Conservation (phyloP, 495 filamentous ascomycete genomes). For the Filosporella fistucella region DNA sequence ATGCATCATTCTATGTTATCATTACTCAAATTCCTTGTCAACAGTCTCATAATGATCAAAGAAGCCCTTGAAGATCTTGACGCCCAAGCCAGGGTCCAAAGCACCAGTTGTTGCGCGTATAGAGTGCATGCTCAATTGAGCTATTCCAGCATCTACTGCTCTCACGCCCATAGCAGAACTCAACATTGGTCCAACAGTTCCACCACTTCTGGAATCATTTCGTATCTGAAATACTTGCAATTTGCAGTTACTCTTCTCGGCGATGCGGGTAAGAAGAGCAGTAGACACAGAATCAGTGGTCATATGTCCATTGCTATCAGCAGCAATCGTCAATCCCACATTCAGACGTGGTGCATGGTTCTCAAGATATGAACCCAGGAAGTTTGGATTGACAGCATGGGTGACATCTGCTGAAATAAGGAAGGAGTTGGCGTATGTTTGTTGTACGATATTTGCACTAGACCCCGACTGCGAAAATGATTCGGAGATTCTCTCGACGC, state of each 20-base stretch:
- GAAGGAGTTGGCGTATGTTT: conserved; percentile 90
- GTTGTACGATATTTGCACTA: conserved; percentile 65
- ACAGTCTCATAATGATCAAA: conserved; percentile 85
- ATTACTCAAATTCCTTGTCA: conserved; percentile 72
- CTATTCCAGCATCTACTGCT: conserved; percentile 84
- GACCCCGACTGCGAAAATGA: conserved; percentile 49
- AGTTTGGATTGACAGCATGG: conserved; percentile 95
- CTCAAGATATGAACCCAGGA: conserved; percentile 71
- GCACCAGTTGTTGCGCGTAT: conserved; percentile 88
- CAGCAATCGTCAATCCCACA: conserved; percentile 75
- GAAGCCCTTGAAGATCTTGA: conserved; percentile 85
- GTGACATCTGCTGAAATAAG: conserved; percentile 89
- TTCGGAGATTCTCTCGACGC: conserved; percentile 77
- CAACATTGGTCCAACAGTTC: conserved; percentile 94
- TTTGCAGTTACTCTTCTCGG: conserved; percentile 59
- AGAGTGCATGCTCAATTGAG: conserved; percentile 91
- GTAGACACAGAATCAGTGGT: conserved; percentile 81
- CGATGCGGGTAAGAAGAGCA: conserved; percentile 69
- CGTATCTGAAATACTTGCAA: conserved; percentile 93
- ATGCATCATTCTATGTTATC: no score
- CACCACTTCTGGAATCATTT: conserved; percentile 82
- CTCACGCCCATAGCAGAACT: conserved; percentile 75
- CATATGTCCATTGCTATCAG: conserved; percentile 92
- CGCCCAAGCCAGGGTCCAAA: conserved; percentile 82
- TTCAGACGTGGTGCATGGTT: conserved; percentile 88